Evolutionary conservation across 2,329 filamentous ascomycete species (phyloP).

Genomic region (Ophiostoma quercus): DNA sequence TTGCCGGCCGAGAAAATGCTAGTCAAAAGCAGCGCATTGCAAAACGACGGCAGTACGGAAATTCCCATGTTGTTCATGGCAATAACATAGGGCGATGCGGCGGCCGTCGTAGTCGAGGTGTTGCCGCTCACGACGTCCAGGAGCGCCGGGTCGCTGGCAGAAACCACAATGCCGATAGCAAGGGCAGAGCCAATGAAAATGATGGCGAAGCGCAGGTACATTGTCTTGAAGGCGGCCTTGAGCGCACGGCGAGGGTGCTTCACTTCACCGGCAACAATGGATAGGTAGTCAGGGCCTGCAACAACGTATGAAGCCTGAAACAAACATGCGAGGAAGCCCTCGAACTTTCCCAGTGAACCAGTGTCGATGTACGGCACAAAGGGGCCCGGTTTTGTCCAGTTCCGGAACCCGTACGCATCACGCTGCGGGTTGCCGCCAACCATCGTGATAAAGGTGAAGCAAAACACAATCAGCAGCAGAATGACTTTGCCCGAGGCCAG

Average conservation of each 20-base stretch:
- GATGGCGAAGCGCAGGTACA: constrained; percentile 63
- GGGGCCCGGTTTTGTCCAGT: constrained; percentile 42
- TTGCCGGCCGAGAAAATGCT: constrained; percentile 57
- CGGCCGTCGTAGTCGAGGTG: constrained; percentile 37
- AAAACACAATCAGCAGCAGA: constrained; percentile 52
- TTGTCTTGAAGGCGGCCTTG: constrained; percentile 61
- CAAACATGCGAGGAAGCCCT: constrained; percentile 31
- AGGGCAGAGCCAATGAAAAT: constrained; percentile 64
- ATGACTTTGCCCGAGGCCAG: constrained; percentile 43
- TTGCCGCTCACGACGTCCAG: constrained; percentile 37
- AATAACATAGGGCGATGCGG: constrained; percentile 62
- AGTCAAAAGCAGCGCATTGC: constrained; percentile 56
- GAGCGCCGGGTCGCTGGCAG: constrained; percentile 48
- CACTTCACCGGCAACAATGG: constrained; percentile 63
- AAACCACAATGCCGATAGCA: constrained; percentile 61
- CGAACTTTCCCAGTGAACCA: constrained; percentile 37
- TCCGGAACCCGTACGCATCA: constrained; percentile 41
- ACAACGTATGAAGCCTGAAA: constrained; percentile 40
- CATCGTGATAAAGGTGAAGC: constrained; percentile 52
- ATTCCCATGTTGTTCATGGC: constrained; percentile 64
- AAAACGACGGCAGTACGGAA: constrained; percentile 60
- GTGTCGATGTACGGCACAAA: constrained; percentile 37
- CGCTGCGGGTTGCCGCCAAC: constrained; percentile 51
- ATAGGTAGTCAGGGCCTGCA: constrained; percentile 56
- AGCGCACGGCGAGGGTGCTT: constrained; percentile 63